Evolutionary conservation across 441 rosid genomes (phyloP).

Genomic region (Populus trichocarpa): DNA sequence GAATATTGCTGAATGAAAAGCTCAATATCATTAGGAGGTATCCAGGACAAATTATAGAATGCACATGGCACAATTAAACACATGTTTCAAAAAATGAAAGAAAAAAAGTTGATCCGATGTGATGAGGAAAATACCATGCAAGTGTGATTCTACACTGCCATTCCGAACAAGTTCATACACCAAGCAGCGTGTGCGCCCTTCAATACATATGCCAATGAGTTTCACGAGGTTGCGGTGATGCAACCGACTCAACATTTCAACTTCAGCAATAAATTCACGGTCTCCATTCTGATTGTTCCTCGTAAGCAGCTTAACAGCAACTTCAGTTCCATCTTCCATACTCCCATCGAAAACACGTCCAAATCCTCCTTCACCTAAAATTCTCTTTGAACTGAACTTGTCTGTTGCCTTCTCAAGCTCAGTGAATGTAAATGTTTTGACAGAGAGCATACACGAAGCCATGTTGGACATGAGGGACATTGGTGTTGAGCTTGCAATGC

Average conservation of each 20-base stretch:
- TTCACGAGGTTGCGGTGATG: constrained; percentile 98
- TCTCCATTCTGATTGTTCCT: constrained; percentile 81
- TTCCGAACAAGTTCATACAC: constrained; percentile 84
- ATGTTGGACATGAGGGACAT: constrained; percentile 68
- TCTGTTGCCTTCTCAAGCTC: constrained; percentile 87
- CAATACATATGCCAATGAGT: constrained; percentile 89
- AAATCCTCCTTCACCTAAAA: constrained; percentile 99
- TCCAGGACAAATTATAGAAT: not conserved
- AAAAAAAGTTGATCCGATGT: not conserved
- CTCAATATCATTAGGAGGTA: not conserved
- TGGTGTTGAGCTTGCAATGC: constrained; percentile 71
- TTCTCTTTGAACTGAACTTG: constrained; percentile 73
- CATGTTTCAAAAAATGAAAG: not conserved
- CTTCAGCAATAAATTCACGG: constrained; percentile 90
- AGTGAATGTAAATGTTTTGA: constrained; percentile 58
- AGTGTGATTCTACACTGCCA: constrained; percentile 97
- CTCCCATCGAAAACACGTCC: constrained; percentile 83
- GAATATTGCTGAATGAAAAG: not conserved
- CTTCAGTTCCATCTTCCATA: constrained; percentile 74
- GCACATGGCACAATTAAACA: not conserved
- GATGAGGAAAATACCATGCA: constrained; percentile 67
- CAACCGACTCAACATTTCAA: constrained; percentile 95
- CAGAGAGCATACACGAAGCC: constrained; percentile 83
- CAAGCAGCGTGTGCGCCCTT: constrained; percentile 76
- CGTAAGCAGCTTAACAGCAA: constrained; percentile 88